Base-by-base conservation (phyloP, 2,329 filamentous ascomycete genomes). In the Claviceps cyperi region DNA sequence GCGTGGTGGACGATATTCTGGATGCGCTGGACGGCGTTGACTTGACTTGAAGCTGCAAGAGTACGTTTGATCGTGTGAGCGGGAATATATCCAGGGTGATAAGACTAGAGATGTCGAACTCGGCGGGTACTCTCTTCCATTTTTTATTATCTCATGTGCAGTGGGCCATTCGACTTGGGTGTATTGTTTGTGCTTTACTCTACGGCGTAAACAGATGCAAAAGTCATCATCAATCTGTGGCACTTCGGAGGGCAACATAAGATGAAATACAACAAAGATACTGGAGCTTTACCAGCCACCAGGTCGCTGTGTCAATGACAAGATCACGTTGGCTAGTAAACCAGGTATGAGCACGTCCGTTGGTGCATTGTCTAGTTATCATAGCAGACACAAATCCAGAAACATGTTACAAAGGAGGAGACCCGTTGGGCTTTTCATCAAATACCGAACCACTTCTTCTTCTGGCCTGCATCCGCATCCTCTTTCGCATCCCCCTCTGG, bases 1-100 rank as follows among this genome's bases (percentile, higher is more conserved):
- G 89, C 36, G 83, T 96, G 28, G 88, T 84, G 4, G 82, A 90
- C 56, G 91, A 96, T 65, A 84, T 96, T 5, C 72, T 97, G 61
- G 80, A 84, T 54, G 90, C 84, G 1, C 67, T 97, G 57, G 83
- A 90, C 54, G 79, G 76, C 17, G 86, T 92, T 43, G 84, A 89
- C 54, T 67, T 86, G 66, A 70, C 72, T 55, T 84, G 69, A 53
- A 28, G 41, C 4, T 43, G 14, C n/a, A 32, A 32, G 39, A 41
- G 11, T 22, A 21, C 6, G 5, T 15, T 14, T 49, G 32, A 35
- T 47, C 22, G 22, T 7, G 19, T 38, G 13, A n/a, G 19, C 24
- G 17, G 19, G 43, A 17, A 17, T 46, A 32, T 2, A 45, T 46
- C n/a, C 11, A 24, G 13, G 28, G 5, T 22, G 40, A 22, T 11